Evolutionary conservation across 2,329 filamentous ascomycete species (phyloP).

Genomic region (Ilyonectria destructans): DNA sequence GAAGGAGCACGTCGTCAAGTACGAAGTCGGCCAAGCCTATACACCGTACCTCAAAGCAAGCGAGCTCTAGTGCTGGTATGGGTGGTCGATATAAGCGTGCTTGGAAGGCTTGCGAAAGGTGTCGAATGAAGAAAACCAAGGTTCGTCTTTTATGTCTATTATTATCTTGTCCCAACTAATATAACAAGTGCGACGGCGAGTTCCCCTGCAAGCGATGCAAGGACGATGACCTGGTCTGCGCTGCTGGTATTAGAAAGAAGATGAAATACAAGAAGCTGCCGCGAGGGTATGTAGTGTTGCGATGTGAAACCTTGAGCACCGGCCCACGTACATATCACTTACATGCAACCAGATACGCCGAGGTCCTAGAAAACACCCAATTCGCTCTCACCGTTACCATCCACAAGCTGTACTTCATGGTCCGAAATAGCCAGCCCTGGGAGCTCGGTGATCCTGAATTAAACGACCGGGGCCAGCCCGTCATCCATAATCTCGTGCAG

Average conservation of each 20-base stretch:
- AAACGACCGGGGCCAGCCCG: conserved; percentile 75
- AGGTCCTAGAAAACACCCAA: conserved; percentile 77
- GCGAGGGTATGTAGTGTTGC: conserved; percentile 65
- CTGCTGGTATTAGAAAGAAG: conserved; percentile 76
- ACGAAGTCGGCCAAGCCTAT: conserved; percentile 66
- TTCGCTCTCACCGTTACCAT: conserved; percentile 76
- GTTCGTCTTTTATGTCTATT: conserved; percentile 45
- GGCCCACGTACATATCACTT: conserved; percentile 30
- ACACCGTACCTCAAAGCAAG: conserved; percentile 68
- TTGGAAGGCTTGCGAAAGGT: conserved; percentile 68
- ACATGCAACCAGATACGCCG: conserved; percentile 68
- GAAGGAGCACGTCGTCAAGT: conserved; percentile 58
- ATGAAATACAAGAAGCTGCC: conserved; percentile 79
- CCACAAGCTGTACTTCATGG: conserved; percentile 77
- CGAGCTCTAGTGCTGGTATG: conserved; percentile 59
- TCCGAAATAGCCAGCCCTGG: conserved; percentile 72
- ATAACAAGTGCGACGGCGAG: conserved; percentile 73
- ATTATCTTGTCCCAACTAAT: conserved; percentile 25
- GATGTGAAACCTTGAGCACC: too few species aligned
- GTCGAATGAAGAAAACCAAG: conserved; percentile 77
- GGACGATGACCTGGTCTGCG: conserved; percentile 76
- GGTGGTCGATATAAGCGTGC: conserved; percentile 76
- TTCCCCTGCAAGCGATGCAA: conserved; percentile 79
- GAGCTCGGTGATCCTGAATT: conserved; percentile 74
- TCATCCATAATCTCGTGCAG: conserved; percentile 77